A percentile compares a stretch with the other conserved stretches of the same genome.
phyloP scores from a whole-genome alignment of 306 rosid species.

The Cucurbita pepo region DNA sequence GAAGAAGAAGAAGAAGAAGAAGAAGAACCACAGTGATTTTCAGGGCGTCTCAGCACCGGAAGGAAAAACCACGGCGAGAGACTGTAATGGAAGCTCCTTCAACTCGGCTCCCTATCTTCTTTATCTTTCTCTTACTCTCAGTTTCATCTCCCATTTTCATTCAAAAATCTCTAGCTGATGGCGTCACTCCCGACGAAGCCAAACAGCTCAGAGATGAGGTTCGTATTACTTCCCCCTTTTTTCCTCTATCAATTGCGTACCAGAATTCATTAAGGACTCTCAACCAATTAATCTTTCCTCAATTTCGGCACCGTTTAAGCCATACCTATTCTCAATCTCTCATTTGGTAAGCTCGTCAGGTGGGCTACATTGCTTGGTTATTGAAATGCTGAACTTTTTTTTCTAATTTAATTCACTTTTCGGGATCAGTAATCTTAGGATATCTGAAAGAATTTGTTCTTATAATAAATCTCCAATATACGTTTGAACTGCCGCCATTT shows the following conservation, averaged over 20 bases:
- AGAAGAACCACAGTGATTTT: neutral
- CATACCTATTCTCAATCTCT: neutral
- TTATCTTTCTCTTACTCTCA: slow-evolving; percentile 15
- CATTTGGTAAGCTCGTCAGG: neutral
- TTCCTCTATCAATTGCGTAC: neutral
- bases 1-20: neutral
- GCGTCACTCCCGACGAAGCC: slow-evolving; percentile 56
- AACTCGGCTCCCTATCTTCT: slow-evolving; percentile 21
- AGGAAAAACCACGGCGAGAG: neutral
- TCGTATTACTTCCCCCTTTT: neutral
- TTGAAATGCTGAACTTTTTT: neutral
- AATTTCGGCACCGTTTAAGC: neutral
- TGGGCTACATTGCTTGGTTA: neutral
- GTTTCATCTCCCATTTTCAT: slow-evolving; percentile 1
- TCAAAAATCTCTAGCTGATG: slow-evolving; percentile 27
- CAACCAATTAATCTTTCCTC: neutral
- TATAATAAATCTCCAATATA: neutral
- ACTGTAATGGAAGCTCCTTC: slow-evolving; percentile 25
- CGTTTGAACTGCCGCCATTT: neutral
- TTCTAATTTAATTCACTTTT: neutral
- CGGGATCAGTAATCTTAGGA: neutral
- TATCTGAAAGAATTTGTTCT: neutral
- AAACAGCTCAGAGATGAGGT: slow-evolving; percentile 61
- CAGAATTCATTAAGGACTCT: neutral
- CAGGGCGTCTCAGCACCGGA: neutral